Percentiles rank a stretch among this genome's conserved stretches.
phyloP scores from a whole-genome alignment of 2,329 filamentous ascomycete species.

The Claviceps spartinae region DNA sequence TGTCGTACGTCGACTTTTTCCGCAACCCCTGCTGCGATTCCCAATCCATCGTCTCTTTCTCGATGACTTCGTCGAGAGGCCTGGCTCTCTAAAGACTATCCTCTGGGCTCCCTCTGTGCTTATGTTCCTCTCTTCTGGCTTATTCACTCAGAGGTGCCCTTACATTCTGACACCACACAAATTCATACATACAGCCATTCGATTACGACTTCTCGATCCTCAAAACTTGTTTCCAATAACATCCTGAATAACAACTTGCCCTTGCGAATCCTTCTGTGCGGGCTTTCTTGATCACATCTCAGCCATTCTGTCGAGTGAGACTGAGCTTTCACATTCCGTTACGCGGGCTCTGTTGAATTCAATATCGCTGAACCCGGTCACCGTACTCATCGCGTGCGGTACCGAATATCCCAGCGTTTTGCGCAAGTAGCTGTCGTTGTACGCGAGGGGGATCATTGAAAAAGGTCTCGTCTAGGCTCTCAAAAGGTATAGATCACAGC shows the following conservation, averaged over 20 bases:
- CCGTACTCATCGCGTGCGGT: neutral
- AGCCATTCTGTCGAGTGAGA: neutral
- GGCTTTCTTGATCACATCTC: neutral
- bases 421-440: neutral
- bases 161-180: neutral
- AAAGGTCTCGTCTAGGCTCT: neutral
- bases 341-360: neutral
- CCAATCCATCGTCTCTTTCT: conserved; percentile 3
- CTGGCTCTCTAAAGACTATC: neutral
- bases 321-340: neutral
- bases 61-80: too few relatives aligned
- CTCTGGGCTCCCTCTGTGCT: neutral
- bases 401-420: neutral
- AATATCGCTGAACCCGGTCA: neutral
- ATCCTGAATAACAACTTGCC: neutral
- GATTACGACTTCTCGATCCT: neutral
- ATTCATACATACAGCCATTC: neutral
- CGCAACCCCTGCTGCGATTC: conserved; percentile 10
- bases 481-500: neutral
- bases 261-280: neutral
- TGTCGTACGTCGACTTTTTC: conserved; percentile 31
- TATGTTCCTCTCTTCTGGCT: conserved; percentile 5
- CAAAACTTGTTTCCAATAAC: neutral
- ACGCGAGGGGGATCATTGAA: neutral
- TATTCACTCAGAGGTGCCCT: neutral